A percentile compares a stretch with the other conserved stretches of the same genome.
These are phyloP conservation scores for Botryotinia convoluta DNA, from an alignment of 2,329 filamentous ascomycete species.

Conservation along the genomic window DNA sequence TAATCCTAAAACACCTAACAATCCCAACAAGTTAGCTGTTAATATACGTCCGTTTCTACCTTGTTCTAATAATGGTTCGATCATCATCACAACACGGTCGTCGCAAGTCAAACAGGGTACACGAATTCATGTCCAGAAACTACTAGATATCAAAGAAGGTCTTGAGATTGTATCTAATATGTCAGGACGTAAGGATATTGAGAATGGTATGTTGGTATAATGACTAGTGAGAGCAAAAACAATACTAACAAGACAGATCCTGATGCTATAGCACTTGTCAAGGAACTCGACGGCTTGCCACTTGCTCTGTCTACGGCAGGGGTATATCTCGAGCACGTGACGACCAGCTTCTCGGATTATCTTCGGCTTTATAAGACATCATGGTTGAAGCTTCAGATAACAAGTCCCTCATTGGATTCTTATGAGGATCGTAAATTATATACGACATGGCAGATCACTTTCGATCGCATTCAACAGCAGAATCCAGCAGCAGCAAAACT, in stretches of 20 bases:
- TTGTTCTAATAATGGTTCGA: constrained; percentile 20
- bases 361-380: constrained; percentile 25
- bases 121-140: constrained; percentile 21
- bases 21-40: constrained; percentile 6
- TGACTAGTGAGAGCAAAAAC: constrained; percentile 13
- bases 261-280: constrained; percentile 22
- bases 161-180: constrained; percentile 31
- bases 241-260: constrained; percentile 16
- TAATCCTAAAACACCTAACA: constrained; percentile 35
- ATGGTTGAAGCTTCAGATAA: constrained; percentile 23
- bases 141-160: constrained; percentile 21
- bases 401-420: constrained; percentile 21
- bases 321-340: constrained; percentile 20
- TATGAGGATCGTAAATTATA: constrained; percentile 25
- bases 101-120: constrained; percentile 7
- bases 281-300: constrained; percentile 19
- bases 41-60: constrained; percentile 22
- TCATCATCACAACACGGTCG: constrained; percentile 25
- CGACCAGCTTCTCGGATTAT: constrained; percentile 25
- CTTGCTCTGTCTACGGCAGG: constrained; percentile 20
- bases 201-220: constrained; percentile 28
- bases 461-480: constrained; percentile 39
- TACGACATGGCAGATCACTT: constrained; percentile 41
- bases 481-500: constrained; percentile 36
- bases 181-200: constrained; percentile 27